Evolutionary conservation across 305 asterid species (phyloP).

Genomic region (Solanum hybrid): DNA sequence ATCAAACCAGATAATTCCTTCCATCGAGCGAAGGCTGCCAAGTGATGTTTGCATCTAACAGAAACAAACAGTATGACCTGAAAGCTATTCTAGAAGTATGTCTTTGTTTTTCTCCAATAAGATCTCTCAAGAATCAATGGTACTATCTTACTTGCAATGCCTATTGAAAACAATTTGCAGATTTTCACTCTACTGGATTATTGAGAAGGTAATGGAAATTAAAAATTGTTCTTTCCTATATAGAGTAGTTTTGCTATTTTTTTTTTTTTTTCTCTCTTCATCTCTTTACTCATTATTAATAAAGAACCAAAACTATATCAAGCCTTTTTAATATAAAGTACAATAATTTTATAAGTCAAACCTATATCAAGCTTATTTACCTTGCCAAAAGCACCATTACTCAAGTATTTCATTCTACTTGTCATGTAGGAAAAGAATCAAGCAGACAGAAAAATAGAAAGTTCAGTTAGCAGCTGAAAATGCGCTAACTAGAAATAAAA

Average conservation of each 20-base stretch:
- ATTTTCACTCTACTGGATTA: background rate
- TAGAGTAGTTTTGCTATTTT: background rate
- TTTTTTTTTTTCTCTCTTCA: background rate
- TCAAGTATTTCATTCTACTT: background rate
- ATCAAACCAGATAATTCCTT: background rate
- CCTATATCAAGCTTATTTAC: background rate
- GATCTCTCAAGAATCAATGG: background rate
- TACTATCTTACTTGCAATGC: background rate
- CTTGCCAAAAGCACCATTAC: background rate
- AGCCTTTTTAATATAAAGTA: background rate
- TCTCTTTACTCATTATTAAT: background rate
- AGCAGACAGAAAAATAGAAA: background rate
- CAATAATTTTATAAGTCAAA: background rate
- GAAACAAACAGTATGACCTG: background rate
- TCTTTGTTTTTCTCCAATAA: background rate
- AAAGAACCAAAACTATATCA: background rate
- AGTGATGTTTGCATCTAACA: background rate
- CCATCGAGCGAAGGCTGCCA: background rate
- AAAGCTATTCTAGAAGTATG: background rate
- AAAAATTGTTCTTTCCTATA: background rate
- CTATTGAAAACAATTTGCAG: background rate
- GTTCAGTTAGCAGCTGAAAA: background rate
- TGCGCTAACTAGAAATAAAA: background rate
- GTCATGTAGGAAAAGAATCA: background rate
- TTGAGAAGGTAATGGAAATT: background rate